A percentile compares a stretch with the other conserved stretches of the same genome.
Evolutionary conservation across 495 filamentous ascomycete species (phyloP).

Genomic region (Diplogelasinospora grovesii): DNA sequence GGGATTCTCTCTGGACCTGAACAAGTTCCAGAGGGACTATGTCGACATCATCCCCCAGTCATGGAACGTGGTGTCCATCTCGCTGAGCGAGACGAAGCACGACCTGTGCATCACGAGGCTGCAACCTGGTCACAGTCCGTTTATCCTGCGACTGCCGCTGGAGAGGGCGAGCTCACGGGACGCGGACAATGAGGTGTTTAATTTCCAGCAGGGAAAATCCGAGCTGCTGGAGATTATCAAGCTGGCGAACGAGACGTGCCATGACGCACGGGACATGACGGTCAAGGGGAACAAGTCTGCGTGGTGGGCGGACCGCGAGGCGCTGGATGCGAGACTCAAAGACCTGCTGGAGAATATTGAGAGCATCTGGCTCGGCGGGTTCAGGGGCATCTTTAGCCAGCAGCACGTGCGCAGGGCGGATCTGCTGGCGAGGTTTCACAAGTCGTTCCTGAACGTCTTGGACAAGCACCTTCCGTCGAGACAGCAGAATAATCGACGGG

Average conservation of each 20-base stretch:
- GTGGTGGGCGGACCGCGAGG: conserved; percentile 85
- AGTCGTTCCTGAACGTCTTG: conserved; percentile 71
- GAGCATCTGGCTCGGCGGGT: conserved; percentile 89
- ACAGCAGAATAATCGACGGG: conserved; percentile 38
- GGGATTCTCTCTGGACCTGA: conserved; percentile 39
- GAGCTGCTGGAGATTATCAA: conserved; percentile 80
- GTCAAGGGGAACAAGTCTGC: conserved; percentile 58
- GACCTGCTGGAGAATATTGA: conserved; percentile 81
- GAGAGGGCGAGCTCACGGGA: conserved; percentile 75
- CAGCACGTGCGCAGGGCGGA: conserved; percentile 53
- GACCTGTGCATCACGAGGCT: conserved; percentile 81
- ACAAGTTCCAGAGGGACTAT: conserved; percentile 59
- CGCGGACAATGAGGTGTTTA: conserved; percentile 71
- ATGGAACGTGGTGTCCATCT: conserved; percentile 84
- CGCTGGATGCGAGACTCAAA: conserved; percentile 67
- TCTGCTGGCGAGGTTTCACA: conserved; percentile 65
- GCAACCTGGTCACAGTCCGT: conserved; percentile 63
- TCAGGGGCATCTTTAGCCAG: conserved; percentile 82
- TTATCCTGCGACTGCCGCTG: conserved; percentile 79
- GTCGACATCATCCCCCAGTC: conserved; percentile 71
- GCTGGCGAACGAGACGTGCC: conserved; percentile 71
- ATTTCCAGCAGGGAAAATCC: conserved; percentile 65
- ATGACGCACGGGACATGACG: conserved; percentile 42
- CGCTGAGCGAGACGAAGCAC: conserved; percentile 67
- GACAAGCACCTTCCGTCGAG: conserved; percentile 86